Evolutionary conservation across 140 eudicot species (phyloP).

Genomic region (Anethum foeniculum): DNA sequence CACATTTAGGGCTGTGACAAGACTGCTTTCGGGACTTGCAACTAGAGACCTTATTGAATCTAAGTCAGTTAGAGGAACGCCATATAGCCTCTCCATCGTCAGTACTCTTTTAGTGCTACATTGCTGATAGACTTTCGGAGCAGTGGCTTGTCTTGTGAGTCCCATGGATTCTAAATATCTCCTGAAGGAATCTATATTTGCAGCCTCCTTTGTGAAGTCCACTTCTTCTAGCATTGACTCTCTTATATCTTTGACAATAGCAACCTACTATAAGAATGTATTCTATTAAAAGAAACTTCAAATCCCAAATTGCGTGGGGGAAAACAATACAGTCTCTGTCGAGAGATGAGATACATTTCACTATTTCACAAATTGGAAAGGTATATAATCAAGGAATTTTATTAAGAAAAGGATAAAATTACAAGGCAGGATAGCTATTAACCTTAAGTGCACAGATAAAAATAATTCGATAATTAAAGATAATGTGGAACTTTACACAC

Average conservation of each 20-base stretch:
- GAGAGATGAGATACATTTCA: background rate
- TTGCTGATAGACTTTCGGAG: constrained; percentile 83
- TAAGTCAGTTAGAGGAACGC: constrained; percentile 94
- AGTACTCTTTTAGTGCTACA: constrained; percentile 61
- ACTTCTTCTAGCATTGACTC: constrained; percentile 99
- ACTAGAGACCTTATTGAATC: constrained; percentile 87
- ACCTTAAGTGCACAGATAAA: background rate
- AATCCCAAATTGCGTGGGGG: background rate
- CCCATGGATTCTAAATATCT: constrained; percentile 77
- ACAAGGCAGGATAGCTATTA: background rate
- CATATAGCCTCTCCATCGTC: constrained; percentile 96
- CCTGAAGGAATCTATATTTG: constrained; percentile 80
- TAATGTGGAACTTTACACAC: background rate
- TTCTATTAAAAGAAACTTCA: constrained; percentile 11
- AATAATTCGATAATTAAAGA: background rate
- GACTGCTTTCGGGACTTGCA: constrained; percentile 83
- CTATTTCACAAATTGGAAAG: background rate
- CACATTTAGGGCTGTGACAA: constrained; percentile 91
- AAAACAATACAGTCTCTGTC: background rate
- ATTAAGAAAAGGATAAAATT: background rate
- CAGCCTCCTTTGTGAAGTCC: constrained; percentile 90
- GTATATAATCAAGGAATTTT: background rate
- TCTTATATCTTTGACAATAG: constrained; percentile 85
- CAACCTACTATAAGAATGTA: constrained; percentile 47
- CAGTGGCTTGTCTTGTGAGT: constrained; percentile 86